Evolutionary conservation across 2,329 filamentous ascomycete genomes (phyloP), one percentile per base, ranked within the genome.

Genomic region (Stagonosporopsis chrysanthemi): DNA sequence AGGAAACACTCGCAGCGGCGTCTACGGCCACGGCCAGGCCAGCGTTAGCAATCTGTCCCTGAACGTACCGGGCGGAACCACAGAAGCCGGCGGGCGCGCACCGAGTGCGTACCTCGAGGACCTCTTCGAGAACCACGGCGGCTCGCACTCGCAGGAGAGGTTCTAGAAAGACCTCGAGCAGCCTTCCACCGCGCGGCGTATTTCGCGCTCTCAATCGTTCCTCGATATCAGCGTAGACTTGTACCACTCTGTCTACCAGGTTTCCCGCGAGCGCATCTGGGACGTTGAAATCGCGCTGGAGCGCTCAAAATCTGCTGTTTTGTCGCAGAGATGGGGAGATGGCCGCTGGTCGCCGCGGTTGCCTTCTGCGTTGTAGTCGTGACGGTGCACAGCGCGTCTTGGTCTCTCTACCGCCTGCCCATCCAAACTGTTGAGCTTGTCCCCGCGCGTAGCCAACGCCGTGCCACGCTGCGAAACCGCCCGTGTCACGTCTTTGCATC

Each of bases 21-120:
- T 74, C 57, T 70, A 75, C 64, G 66, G 66, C 50, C 52, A 69
- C 19, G 67, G 59, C 35, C 62, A 66, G n/a, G 62, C 66, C 47
- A 89, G 86, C 74, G 81, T 83, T 40, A 92, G 88, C 72, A 88
- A 87, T 4, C 72, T 93, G 61, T 85, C 84, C 59, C 68, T 88
- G 29, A 89, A 87, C 61, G 82, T 85, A 53, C 83, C 88, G 12
- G 77, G 75, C 6, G 73, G 73, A 24, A 68, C 69, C 24, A 65
- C 48, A 36, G 70, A 64, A 3, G 82, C 86, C 14, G 88, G 86
- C 50, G 87, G 87, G 54, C 83, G 93, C 55, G 90, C 92, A 15
- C 94, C 94, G 0, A 96, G 91, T 74, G 91, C 92, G 17, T 97
- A 92, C 73, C 81, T 98, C 36, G 93, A 98, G 58, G 92, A 97